phyloP scores from a whole-genome alignment of 768 basidiomycete species.

The Suillus placidus region DNA sequence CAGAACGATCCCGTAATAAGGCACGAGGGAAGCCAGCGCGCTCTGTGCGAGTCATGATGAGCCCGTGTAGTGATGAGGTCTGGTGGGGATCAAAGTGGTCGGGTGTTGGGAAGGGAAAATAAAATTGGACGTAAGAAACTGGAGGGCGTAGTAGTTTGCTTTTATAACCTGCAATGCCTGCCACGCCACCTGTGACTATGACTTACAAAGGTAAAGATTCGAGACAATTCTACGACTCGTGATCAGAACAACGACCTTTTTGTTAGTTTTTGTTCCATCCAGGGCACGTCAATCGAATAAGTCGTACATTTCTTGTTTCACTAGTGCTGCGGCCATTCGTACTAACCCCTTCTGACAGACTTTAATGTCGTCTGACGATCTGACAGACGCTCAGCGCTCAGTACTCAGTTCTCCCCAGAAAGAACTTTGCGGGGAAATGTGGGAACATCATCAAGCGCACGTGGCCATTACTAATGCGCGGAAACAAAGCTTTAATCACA shows the following conservation, averaged over 20 bases:
- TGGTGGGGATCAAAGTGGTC: conserved; percentile 2
- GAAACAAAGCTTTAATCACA: neutral
- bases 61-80: conserved; percentile 20
- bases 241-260: conserved; percentile 3
- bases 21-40: conserved; percentile 74
- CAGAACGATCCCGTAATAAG: conserved; percentile 74
- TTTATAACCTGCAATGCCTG: conserved; percentile 23
- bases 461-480: conserved; percentile 10
- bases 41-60: conserved; percentile 75
- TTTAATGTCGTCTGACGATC: neutral
- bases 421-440: conserved; percentile 31
- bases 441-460: conserved; percentile 22
- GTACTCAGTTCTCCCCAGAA: neutral
- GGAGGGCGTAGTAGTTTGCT: conserved; percentile 9
- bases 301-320: neutral
- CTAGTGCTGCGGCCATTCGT: neutral
- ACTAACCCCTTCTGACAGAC: neutral
- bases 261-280: conserved; percentile 4
- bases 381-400: neutral
- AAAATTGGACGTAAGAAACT: conserved; percentile 1
- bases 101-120: neutral
- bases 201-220: conserved; percentile 9
- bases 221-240: conserved; percentile 11
- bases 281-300: neutral
- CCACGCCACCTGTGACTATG: conserved; percentile 12